Percentiles rank a stretch among this genome's conserved stretches.
phyloP scores from a whole-genome alignment of 495 filamentous ascomycete species.

The Amniculicola lignicola region DNA sequence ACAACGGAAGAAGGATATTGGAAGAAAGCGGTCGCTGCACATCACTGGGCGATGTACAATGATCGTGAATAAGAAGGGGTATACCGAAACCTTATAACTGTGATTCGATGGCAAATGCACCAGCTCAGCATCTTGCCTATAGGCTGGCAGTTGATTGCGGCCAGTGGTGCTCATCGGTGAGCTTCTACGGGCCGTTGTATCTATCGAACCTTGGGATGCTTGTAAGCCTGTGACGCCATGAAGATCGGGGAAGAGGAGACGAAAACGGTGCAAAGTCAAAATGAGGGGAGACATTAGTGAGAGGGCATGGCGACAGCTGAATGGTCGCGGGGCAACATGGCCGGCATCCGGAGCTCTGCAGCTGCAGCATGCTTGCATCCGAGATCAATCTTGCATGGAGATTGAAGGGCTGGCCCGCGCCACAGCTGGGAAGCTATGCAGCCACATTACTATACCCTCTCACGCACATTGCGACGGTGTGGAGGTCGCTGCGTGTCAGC shows the following conservation, averaged over 20 bases:
- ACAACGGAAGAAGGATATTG: neutral
- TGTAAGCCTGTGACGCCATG: slow-evolving; percentile 22
- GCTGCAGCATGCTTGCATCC: slow-evolving; percentile 5
- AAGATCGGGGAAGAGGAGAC: neutral
- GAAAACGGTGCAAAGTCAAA: neutral
- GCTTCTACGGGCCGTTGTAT: slow-evolving; percentile 20
- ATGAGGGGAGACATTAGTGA: neutral
- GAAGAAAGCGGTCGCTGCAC: slow-evolving; percentile 3
- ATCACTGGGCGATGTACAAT: slow-evolving; percentile 9
- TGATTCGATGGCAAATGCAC: slow-evolving; percentile 8
- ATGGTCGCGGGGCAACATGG: neutral
- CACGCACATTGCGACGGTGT: neutral
- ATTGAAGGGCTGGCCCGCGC: slow-evolving; percentile 12
- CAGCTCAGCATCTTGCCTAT: neutral
- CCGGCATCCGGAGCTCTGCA: neutral
- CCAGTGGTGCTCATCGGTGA: neutral
- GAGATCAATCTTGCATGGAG: slow-evolving; percentile 27
- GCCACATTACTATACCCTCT: slow-evolving; percentile 10
- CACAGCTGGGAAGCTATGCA: slow-evolving; percentile 12
- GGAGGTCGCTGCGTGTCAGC: slow-evolving; percentile 8
- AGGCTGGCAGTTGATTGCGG: neutral
- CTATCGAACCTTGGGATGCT: slow-evolving; percentile 20
- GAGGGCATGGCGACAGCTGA: neutral
- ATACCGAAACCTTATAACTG: slow-evolving; percentile 7
- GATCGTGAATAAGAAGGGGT: slow-evolving; percentile 8